These are phyloP conservation scores for Aspergillus brunneoviolaceus DNA, from an alignment of 2,329 filamentous ascomycete species.

Conservation along the genomic window DNA sequence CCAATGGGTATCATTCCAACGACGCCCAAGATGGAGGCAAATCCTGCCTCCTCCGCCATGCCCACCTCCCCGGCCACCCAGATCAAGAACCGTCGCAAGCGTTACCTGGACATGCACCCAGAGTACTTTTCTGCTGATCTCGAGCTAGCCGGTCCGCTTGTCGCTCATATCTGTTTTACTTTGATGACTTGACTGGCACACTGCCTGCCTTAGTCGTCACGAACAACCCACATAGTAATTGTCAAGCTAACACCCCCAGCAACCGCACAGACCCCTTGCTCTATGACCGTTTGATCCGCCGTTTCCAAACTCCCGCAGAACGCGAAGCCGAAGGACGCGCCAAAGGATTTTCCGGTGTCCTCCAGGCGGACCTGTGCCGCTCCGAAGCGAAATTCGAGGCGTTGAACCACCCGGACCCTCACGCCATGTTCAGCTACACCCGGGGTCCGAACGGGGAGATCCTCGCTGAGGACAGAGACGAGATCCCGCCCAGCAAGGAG, in stretches of 20 bases:
- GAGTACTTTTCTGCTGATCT: slow-evolving; percentile 68
- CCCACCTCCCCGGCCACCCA: slow-evolving; percentile 48
- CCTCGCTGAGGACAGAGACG: slow-evolving; percentile 58
- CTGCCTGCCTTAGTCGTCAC: slow-evolving; percentile 8
- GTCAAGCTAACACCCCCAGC: slow-evolving; percentile 29
- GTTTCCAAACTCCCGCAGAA: slow-evolving; percentile 71
- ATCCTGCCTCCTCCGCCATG: slow-evolving; percentile 8
- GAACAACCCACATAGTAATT: slow-evolving; percentile 5
- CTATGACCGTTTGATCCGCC: slow-evolving; percentile 76
- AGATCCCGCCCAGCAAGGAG: slow-evolving; percentile 59
- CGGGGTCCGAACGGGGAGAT: slow-evolving; percentile 57
- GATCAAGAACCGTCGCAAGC: slow-evolving; percentile 73
- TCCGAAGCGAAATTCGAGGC: slow-evolving; percentile 73
- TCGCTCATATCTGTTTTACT: slow-evolving; percentile 26
- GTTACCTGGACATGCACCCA: slow-evolving; percentile 71
- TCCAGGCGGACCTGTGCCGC: slow-evolving; percentile 74
- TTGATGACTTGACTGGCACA: slow-evolving; percentile 15
- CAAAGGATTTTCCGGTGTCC: slow-evolving; percentile 75
- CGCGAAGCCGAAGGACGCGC: slow-evolving; percentile 69
- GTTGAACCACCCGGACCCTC: slow-evolving; percentile 54
- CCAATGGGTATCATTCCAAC: slow-evolving; percentile 30
- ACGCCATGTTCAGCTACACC: slow-evolving; percentile 51
- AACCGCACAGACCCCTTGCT: slow-evolving; percentile 65
- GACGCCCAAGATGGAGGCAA: slow-evolving; percentile 1
- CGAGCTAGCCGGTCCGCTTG: slow-evolving; percentile 59